phyloP scores from a whole-genome alignment of 805 yeast species.

The Alloascoidea hylecoeti region DNA sequence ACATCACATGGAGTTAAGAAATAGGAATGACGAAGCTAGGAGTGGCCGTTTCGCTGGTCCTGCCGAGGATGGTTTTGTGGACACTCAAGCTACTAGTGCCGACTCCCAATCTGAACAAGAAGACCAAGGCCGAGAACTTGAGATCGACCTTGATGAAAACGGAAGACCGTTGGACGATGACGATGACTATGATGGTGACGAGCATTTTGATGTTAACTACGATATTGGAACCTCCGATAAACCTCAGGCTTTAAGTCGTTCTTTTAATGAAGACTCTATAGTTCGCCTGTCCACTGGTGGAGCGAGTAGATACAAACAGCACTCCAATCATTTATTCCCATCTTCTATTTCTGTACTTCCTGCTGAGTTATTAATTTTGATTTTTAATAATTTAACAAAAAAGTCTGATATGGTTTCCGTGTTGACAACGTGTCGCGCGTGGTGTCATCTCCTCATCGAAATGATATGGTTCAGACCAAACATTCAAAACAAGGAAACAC shows the following conservation, averaged over 20 bases:
- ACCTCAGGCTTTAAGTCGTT: too few relatives aligned
- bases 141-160: not conserved
- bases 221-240: too few relatives aligned
- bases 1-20: too few relatives aligned
- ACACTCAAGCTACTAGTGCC: too few relatives aligned
- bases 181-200: slow-evolving; percentile 1
- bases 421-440: not conserved
- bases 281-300: too few relatives aligned
- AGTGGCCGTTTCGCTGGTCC: too few relatives aligned
- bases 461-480: slow-evolving; percentile 1
- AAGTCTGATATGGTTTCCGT: not conserved
- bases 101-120: slow-evolving; percentile 1
- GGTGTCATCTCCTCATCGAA: not conserved
- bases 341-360: not conserved
- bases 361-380: not conserved
- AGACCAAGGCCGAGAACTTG: not conserved
- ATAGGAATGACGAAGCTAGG: too few relatives aligned
- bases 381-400: not conserved
- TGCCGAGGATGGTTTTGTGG: too few relatives aligned
- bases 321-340: too few relatives aligned
- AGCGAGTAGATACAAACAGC: too few relatives aligned
- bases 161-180: not conserved
- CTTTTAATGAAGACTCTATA: too few relatives aligned
- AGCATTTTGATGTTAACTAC: not conserved
- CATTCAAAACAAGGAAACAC: not conserved